These are phyloP conservation scores for Macrotyloma uniflorum DNA, from an alignment of 306 rosid genomes.

Conservation along the genomic window DNA sequence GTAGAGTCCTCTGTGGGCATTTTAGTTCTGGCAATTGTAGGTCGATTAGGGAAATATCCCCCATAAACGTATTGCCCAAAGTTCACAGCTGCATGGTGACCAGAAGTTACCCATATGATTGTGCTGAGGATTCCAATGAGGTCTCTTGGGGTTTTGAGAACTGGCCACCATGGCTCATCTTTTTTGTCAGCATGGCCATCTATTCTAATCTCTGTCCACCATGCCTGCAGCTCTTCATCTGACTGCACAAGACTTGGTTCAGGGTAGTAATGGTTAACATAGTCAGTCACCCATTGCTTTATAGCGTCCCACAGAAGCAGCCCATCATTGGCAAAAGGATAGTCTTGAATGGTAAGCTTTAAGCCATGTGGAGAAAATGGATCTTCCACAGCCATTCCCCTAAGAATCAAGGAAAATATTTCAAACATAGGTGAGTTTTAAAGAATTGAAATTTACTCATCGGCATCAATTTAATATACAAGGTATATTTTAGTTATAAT, in stretches of 20 bases:
- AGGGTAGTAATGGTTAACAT: constrained; percentile 63
- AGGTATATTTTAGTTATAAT: not conserved
- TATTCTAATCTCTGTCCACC: constrained; percentile 80
- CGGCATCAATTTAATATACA: not conserved
- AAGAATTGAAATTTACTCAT: not conserved
- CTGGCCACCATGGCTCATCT: constrained; percentile 89
- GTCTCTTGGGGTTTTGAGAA: constrained; percentile 55
- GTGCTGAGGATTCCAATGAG: constrained; percentile 56
- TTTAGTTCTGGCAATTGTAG: constrained; percentile 66
- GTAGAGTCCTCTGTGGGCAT: constrained; percentile 67
- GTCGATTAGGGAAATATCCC: constrained; percentile 76
- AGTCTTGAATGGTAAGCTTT: constrained; percentile 65
- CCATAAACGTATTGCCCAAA: constrained; percentile 71
- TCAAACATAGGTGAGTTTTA: not conserved
- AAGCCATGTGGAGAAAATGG: constrained; percentile 72
- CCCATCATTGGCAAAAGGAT: constrained; percentile 82
- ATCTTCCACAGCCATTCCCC: constrained; percentile 71
- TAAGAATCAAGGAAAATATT: not conserved
- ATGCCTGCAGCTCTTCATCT: constrained; percentile 78
- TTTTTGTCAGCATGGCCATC: constrained; percentile 75
- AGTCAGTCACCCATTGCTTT: constrained; percentile 68
- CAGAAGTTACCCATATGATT: constrained; percentile 73
- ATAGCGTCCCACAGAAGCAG: constrained; percentile 67
- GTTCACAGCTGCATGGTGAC: constrained; percentile 83
- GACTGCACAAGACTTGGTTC: constrained; percentile 40